Evolutionary conservation across 2,329 filamentous ascomycete species (phyloP), one percentile per base, ranked within the genome.

Genomic region (Fusarium metavorans): DNA sequence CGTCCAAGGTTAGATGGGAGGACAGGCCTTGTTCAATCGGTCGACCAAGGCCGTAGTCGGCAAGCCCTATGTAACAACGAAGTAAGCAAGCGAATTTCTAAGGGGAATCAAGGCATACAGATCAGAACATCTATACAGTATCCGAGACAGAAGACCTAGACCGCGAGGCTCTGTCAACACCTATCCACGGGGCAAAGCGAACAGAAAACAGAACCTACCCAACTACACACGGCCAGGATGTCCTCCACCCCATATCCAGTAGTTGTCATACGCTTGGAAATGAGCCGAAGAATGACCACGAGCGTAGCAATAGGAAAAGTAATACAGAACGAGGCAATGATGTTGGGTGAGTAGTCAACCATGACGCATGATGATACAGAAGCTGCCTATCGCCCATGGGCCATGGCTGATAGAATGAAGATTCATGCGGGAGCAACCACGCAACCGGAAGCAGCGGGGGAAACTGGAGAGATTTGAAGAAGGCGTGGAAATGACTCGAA

Each of bases 231-330:
- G 2, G 76, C 71, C 23, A 77, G 41, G 30, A 64, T 66, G 67
- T 77, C 76, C 34, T 77, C 76, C 39, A 66, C 56, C 7, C 72
- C 75, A 64, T 73, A 76, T 2, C 73, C 67, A 10, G 64, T 63
- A 27, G 67, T 67, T 5, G 76, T 73, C 25, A 68, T 61, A 6
- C 73, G 67, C 68, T 76, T 64, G 10, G 75, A 64, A 32, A 73
- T 2, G 2, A 77, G 64, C 23, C 76, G 66, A 13, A 77, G 72
- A 14, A 59, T 50, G 7, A 77, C 45, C 6, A 74, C 71, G 18
- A 76, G 16, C 2, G 71, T 67, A 6, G 76, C 73, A 8, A 73
- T 34, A 10, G 71, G 71, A 13, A 74, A 27, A 13, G 75, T 77
- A 16, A 76, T 65, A 25, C 58, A 52, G 41, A 77, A 66, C 6